Evolutionary conservation across 2,329 filamentous ascomycete genomes (phyloP).

Genomic region (Cladosporium sp.): DNA sequence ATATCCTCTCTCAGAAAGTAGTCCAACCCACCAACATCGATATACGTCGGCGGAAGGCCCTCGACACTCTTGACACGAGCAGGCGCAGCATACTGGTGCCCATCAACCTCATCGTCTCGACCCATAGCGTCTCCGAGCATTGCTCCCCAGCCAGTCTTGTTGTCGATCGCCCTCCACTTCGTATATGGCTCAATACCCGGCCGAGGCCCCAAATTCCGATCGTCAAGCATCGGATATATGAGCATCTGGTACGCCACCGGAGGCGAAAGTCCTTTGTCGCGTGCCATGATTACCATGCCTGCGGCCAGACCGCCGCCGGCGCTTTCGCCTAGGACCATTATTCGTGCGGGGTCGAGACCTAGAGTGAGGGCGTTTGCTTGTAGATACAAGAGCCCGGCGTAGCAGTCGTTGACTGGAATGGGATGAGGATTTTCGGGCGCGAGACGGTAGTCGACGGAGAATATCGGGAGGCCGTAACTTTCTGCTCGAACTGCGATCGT

Average conservation of each 20-base stretch:
- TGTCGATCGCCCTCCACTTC: slow-evolving; percentile 42
- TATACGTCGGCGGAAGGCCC: slow-evolving; percentile 46
- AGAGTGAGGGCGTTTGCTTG: slow-evolving; percentile 41
- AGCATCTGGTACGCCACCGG: slow-evolving; percentile 45
- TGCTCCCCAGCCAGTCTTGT: slow-evolving; percentile 45
- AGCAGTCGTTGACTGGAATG: slow-evolving; percentile 42
- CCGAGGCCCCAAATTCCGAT: slow-evolving; percentile 39
- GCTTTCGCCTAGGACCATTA: slow-evolving; percentile 47
- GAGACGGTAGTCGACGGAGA: slow-evolving; percentile 41
- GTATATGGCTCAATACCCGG: slow-evolving; percentile 37
- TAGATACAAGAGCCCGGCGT: slow-evolving; percentile 43
- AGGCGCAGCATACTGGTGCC: slow-evolving; percentile 33
- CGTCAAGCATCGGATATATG: slow-evolving; percentile 52
- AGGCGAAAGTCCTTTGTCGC: slow-evolving; percentile 25
- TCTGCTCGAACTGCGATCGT: slow-evolving; percentile 31
- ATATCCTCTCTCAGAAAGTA: slow-evolving; percentile 45
- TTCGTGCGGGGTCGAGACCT: slow-evolving; percentile 42
- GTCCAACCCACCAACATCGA: slow-evolving; percentile 48
- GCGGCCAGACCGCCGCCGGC: slow-evolving; percentile 48
- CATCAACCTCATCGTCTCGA: slow-evolving; percentile 35
- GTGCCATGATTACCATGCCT: slow-evolving; percentile 41
- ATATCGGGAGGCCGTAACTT: slow-evolving; percentile 37
- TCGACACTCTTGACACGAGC: slow-evolving; percentile 36
- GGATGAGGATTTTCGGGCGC: slow-evolving; percentile 46
- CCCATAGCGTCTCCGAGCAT: slow-evolving; percentile 41